These are phyloP conservation scores for Thalassiosira mediterranea DNA, from an alignment of 352 stramenopile species.

Conservation along the genomic window DNA sequence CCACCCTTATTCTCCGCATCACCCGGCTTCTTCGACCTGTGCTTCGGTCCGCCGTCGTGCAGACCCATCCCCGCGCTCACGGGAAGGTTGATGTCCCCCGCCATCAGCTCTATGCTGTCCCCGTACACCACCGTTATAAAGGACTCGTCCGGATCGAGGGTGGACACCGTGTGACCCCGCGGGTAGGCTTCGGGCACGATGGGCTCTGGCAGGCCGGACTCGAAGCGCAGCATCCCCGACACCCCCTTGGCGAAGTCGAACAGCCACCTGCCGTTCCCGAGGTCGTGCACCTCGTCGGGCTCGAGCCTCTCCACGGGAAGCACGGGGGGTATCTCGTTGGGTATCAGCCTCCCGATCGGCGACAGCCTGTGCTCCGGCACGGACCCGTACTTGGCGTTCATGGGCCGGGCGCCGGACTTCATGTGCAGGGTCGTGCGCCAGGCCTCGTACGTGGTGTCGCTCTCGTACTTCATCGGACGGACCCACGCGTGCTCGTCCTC, in stretches of 20 bases:
- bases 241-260: slow-evolving; percentile 57
- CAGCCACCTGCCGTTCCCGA: slow-evolving; percentile 55
- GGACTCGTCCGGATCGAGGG: slow-evolving; percentile 23
- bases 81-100: slow-evolving; percentile 54
- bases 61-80: slow-evolving; percentile 40
- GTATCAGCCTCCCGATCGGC: slow-evolving; percentile 53
- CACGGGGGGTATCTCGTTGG: slow-evolving; percentile 50
- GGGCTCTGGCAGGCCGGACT: slow-evolving; percentile 44
- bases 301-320: slow-evolving; percentile 47
- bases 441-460: slow-evolving; percentile 37
- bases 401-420: slow-evolving; percentile 19
- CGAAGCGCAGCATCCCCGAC: slow-evolving; percentile 59
- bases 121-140: slow-evolving; percentile 60
- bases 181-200: slow-evolving; percentile 53
- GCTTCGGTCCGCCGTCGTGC: slow-evolving; percentile 47
- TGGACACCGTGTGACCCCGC: slow-evolving; percentile 42
- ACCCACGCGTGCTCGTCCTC: slow-evolving; percentile 28
- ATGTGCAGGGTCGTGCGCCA: slow-evolving; percentile 43
- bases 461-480: slow-evolving; percentile 35
- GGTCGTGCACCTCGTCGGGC: slow-evolving; percentile 47
- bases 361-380: slow-evolving; percentile 30
- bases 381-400: neutral
- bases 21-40: slow-evolving; percentile 36
- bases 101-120: slow-evolving; percentile 41
- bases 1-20: slow-evolving; percentile 46